Evolutionary conservation across 75 land plant species (phyloP), one percentile per base, ranked within the genome.

Genomic region (Cunninghamia lanceolata): DNA sequence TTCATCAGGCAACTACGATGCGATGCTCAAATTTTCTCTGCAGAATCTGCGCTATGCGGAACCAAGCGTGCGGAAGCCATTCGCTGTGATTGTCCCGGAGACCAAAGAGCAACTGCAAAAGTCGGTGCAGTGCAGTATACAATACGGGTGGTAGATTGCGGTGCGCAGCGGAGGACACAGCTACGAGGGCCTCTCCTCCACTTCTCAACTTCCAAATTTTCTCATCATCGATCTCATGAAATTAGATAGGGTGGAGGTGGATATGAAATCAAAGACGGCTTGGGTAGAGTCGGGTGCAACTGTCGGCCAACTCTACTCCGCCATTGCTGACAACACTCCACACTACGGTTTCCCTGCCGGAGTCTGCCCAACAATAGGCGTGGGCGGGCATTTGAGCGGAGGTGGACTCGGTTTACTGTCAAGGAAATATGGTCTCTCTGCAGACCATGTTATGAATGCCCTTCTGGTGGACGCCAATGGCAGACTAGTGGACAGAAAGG

Each of bases 231-330:
- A 90, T 77, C 84, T 92, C 50, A 66, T 83, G 32, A 75, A 85
- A 3, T 19, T 88, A 3, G 34, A 82, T 16, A 19, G 54, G 7
- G 53, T 92, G 25, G 25, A 56, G 10, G 82, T 92, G 14, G 82
- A 90, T 34, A 28, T 43, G 3, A 83, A 16, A 15, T 43, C 59
- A 5, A 14, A 45, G 3, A 87, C 90, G 0, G 90, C 87, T 1
- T 92, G 93, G 93, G 91, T 87, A 1, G 84, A 90, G 39, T 76
- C 89, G 35, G 93, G 93, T 1, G 91, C 91, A 14, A 92, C 91
- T 5, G 16, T 92, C 9, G 93, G 93, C 3, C 80, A 92, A 79
- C 42, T 92, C 9, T 92, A 88, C 75, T 90, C 87, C 73, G 83
- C 76, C 16, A 85, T 92, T 32, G 89, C 89, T 0, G 81, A 83